phyloP scores from a whole-genome alignment of 306 rosid species.

The Myrica gale region DNA sequence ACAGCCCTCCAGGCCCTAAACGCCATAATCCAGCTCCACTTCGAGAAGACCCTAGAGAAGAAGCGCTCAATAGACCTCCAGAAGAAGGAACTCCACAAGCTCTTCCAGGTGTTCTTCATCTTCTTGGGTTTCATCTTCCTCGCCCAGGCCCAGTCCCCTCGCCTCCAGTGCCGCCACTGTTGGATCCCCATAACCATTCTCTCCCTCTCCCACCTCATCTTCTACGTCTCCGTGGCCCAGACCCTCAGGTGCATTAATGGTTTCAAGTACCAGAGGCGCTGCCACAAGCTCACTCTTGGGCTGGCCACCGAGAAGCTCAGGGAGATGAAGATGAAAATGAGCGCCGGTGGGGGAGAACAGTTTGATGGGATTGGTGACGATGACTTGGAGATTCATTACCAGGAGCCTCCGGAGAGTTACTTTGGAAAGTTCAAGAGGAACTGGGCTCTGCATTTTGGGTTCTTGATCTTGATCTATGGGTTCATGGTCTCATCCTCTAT shows the following conservation, averaged over 20 bases:
- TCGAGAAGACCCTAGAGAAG: conserved; percentile 90
- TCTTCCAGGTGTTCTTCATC: conserved; percentile 75
- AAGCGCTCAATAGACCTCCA: conserved; percentile 84
- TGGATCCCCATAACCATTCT: conserved; percentile 89
- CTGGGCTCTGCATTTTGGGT: conserved; percentile 92
- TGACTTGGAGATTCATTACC: conserved; percentile 83
- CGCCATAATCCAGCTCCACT: conserved; percentile 89
- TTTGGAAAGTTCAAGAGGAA: conserved; percentile 90
- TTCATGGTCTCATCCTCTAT: conserved; percentile 85
- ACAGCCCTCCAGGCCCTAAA: conserved; percentile 74
- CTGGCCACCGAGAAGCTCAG: conserved; percentile 77
- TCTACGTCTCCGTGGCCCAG: conserved; percentile 88
- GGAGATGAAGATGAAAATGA: conserved; percentile 52
- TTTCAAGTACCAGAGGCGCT: conserved; percentile 89
- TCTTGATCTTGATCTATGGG: conserved; percentile 64
- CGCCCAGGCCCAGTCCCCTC: conserved; percentile 42
- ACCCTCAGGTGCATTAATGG: conserved; percentile 82
- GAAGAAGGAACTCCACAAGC: conserved; percentile 77
- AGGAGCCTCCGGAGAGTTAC: conserved; percentile 84
- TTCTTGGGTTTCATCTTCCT: conserved; percentile 57
- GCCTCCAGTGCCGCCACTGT: conserved; percentile 85
- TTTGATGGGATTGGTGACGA: conserved; percentile 44
- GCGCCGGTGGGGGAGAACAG: conserved; percentile 19
- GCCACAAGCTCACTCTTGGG: conserved; percentile 91
- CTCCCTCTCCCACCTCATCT: conserved; percentile 75